Percentiles rank a stretch among this genome's conserved stretches.
Evolutionary conservation across 345 rosid species (phyloP).

Genomic region (Eucalyptus guilfoylei): DNA sequence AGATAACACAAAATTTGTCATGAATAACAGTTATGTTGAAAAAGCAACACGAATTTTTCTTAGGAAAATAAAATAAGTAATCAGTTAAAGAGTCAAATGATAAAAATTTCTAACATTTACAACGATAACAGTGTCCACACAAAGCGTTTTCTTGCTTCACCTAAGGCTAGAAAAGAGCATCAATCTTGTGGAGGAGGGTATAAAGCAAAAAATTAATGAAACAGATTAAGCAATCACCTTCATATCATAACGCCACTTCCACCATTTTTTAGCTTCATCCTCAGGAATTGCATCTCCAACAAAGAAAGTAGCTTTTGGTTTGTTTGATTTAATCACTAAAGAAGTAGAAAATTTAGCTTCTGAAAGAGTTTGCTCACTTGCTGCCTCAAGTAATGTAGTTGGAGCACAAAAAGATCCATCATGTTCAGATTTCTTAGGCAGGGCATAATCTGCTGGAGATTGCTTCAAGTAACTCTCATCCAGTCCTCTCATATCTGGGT

Average conservation of each 20-base stretch:
- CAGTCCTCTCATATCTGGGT: constrained; percentile 5
- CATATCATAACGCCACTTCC: constrained; percentile 86
- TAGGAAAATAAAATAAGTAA: background rate
- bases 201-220: background rate
- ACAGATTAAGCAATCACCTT: constrained; percentile 36
- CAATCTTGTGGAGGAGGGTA: background rate
- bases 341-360: constrained; percentile 5
- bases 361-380: constrained; percentile 6
- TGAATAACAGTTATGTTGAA: background rate
- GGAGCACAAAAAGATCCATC: background rate
- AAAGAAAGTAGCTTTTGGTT: constrained; percentile 9
- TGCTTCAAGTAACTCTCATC: constrained; percentile 2
- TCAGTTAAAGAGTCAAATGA: background rate
- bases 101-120: background rate
- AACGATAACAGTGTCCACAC: background rate
- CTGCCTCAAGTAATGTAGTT: background rate
- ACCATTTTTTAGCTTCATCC: constrained; percentile 65
- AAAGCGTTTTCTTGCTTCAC: background rate
- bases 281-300: constrained; percentile 61
- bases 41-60: background rate
- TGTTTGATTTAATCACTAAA: background rate
- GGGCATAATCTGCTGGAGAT: background rate
- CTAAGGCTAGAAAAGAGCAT: background rate
- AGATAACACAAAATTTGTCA: background rate
- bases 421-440: background rate